Evolutionary conservation across 768 basidiomycete genomes (phyloP), one percentile per base, ranked within the genome.

Genomic region (Mycena olivaceomarginata): DNA sequence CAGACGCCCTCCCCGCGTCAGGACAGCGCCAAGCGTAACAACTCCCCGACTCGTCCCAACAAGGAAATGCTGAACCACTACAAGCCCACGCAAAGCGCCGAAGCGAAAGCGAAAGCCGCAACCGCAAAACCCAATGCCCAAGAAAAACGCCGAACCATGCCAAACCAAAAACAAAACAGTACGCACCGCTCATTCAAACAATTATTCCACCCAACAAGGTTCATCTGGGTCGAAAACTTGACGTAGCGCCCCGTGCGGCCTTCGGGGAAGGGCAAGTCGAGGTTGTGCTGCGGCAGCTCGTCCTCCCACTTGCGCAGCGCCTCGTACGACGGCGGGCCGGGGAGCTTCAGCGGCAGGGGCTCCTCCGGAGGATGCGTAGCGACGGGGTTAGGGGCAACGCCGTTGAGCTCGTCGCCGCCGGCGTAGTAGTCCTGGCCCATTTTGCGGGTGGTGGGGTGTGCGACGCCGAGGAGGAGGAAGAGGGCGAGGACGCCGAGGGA

Each of bases 191-290:
- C 90, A 67, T 89, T 89, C 43, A 91, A 80, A 67, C 86, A 86
- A 78, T 91, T 91, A 80, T 91, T 91, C 89, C 90, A 91, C 4
- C 90, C 90, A 37, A 90, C 75, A 39, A 79, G 74, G 64, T 86
- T 82, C 18, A 86, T 81, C 70, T 89, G 87, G 66, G 86, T 88
- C 5, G 85, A 83, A 75, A 92, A 91, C 51, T 87, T 86, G 66
- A 91, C 87, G 74, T 90, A 92, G 37, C 90, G 83, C 15, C 90
- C 90, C 25, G 80, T 82, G 66, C 81, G 82, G 0, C 91, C 91
- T 75, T 91, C 90, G 0, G 91, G 91, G 66, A 84, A 88, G 1
- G 89, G 88, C 41, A 91, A 80, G 64, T 86, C 82, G 20, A 88
- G 80, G 67, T 90, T 83, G 76, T 92, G 91, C 77, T 91, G 91